A percentile compares a stretch with the other conserved stretches of the same genome.
Evolutionary conservation across 164 flowering plant species (phyloP).

Genomic region (Vitis rupestris): DNA sequence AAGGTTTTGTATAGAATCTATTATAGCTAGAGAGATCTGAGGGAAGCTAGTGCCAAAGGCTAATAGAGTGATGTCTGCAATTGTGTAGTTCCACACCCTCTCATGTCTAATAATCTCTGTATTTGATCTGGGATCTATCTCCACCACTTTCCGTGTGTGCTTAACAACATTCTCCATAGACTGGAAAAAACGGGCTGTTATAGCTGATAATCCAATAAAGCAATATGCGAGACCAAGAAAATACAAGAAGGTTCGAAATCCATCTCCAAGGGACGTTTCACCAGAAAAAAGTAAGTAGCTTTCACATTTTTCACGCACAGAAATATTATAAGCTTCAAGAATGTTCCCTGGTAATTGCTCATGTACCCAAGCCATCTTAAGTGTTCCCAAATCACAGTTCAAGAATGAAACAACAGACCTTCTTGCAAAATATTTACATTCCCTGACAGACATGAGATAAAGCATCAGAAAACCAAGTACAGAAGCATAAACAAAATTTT

Average conservation of each 20-base stretch:
- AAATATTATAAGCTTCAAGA: conserved; percentile 14
- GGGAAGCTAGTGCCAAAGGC: conserved; percentile 99
- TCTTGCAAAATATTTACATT: not conserved
- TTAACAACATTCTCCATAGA: conserved; percentile 95
- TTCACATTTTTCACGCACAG: conserved; percentile 46
- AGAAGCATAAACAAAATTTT: too few species aligned
- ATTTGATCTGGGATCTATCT: conserved; percentile 63
- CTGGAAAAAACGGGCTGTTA: conserved; percentile 79
- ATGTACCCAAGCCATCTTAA: conserved; percentile 27
- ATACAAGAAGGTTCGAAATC: conserved; percentile 54
- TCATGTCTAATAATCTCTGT: conserved; percentile 42
- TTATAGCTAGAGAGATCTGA: conserved; percentile 85
- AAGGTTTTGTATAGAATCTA: conserved; percentile 80
- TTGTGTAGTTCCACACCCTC: conserved; percentile 85
- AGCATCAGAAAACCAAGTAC: too few species aligned
- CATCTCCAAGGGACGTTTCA: conserved; percentile 60
- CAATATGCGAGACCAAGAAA: conserved; percentile 78
- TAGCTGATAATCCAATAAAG: conserved; percentile 81
- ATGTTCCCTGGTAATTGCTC: conserved; percentile 15
- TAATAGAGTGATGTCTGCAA: conserved; percentile 81
- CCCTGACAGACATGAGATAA: not conserved
- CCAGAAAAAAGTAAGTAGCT: conserved; percentile 56
- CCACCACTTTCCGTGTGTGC: conserved; percentile 68
- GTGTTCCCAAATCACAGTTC: not conserved
- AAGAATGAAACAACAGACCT: not conserved